Base-by-base conservation (phyloP, 208 protist species). In the Borovskyia barvae region DNA sequence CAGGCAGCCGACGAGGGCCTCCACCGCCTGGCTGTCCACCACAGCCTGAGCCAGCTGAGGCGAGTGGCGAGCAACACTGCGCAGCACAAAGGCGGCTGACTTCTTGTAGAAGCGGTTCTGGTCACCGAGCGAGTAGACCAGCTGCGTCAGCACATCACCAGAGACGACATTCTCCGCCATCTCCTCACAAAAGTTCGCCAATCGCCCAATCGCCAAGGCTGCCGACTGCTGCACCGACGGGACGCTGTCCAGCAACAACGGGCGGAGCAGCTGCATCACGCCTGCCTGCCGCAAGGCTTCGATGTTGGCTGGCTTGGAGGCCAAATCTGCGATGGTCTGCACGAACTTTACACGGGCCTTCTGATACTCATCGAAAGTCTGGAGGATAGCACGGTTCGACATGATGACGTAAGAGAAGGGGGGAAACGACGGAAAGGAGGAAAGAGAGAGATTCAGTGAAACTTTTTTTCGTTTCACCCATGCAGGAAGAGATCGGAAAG, bases 51-150 rank as follows among this genome's bases (percentile, higher is more conserved):
- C 98, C 20, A 99, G 87, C 69, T 94, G 76, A 8, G 97, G 85
- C 20, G 92, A 97, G 77, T 99, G 98, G 15, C 97, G 97, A 20
- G 98, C 95, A 3, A 99, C 96, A 25, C 95, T 90, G 42, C 97
- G 92, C 42, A 99, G 80, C 37, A 99, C 97, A 66, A 98, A 98
- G 2, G 97, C 95, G 2, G 97, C 97, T 0, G 96, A 97, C 73
- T 99, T 99, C 71, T 99, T 98, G 85, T 99, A 99, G 67, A 97
- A 98, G 19, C 94, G 82, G 74, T 99, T 99, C 64, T 99, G 94
- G 50, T 99, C 95, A 17, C 82, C 71, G 6, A 99, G 88, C 0
- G 96, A 98, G 72, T 98, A 98, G 3, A 99, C 97, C 26, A 99
- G 75, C 82, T 99, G 97, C 19, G 97, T 97, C 3, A 99, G 79